Conservation (phyloP, 805 yeast species). For the Lachancea cidri region DNA sequence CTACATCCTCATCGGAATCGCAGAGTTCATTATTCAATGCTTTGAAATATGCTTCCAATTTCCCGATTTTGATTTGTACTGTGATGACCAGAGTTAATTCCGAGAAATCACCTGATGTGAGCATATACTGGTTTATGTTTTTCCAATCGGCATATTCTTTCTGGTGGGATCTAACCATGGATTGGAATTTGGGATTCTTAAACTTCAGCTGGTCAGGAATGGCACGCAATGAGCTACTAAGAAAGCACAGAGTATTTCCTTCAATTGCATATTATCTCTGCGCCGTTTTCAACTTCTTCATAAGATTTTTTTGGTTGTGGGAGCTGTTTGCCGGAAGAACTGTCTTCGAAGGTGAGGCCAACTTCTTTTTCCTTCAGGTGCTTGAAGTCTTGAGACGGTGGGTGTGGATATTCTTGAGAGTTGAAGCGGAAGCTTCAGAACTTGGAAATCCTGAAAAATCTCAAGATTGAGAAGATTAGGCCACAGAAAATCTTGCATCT, state of each 20-base stretch:
- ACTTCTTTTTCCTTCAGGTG: conserved; percentile 61
- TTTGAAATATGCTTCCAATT: conserved; percentile 63
- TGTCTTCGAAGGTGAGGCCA: conserved; percentile 44
- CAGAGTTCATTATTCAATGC: conserved; percentile 62
- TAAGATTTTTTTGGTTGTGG: conserved; percentile 75
- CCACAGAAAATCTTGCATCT: neutral
- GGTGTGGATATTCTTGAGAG: conserved; percentile 81
- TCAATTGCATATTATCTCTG: conserved; percentile 48
- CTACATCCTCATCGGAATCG: conserved; percentile 37
- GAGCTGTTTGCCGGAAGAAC: conserved; percentile 38
- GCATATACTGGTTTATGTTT: conserved; percentile 37
- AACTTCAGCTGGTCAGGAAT: conserved; percentile 17
- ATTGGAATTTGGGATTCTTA: conserved; percentile 73
- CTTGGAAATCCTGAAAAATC: conserved; percentile 2
- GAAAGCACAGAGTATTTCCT: conserved; percentile 14
- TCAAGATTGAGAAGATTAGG: conserved; percentile 1
- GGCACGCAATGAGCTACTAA: conserved; percentile 25
- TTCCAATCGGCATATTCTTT: conserved; percentile 74
- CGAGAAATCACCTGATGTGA: conserved; percentile 19
- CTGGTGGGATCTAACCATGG: conserved; percentile 84
- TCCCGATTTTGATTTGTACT: conserved; percentile 46
- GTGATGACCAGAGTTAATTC: conserved; percentile 21
- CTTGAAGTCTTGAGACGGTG: conserved; percentile 80
- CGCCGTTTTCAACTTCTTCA: conserved; percentile 51
- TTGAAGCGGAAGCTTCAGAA: conserved; percentile 58